Base-by-base conservation (phyloP, 225 moss, liverwort and hornwort genomes). In the Neckera pumila region DNA sequence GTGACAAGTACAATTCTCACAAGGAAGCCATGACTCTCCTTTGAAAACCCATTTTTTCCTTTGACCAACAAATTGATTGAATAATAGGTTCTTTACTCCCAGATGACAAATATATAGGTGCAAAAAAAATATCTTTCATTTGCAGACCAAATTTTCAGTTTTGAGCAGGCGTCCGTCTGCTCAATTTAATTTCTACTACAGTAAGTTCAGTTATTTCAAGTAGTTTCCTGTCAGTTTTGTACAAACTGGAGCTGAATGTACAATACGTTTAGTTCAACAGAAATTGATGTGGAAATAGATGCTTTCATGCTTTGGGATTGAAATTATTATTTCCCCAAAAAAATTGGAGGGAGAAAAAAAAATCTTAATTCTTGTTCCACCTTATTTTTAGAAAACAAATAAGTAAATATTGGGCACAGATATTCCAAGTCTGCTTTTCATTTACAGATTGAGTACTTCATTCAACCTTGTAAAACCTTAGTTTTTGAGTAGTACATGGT, bases 231-330 rank as follows among this genome's bases (percentile, higher is more conserved):
- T 60, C 80, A 60, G 80, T 60, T 80, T 59, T 60, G 80, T 60
- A 80, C 80, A 14, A 40, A 14, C 31, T 14, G 31, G 20, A 80
- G 60, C 6, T 28, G 27, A 11, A 17, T n/a, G 58, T n/a, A 57
- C 11, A 0, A 17, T 16, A 17, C 10, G 6, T 6, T 18, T 2
- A 12, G 27, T 30, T 42, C 13, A 13, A 4, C 0, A 0, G 59
- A 42, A 79, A 58, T 18, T 53, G 58, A 28, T 34, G 56, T 57
- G 38, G 38, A 79, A 57, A 26, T 38, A 79, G 57, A 11, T 38
- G 26, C 4, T 79, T 27, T 47, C 8, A 9, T 8, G n/a, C n/a
- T n/a, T 49, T 27, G 6, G 27, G 27, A n/a, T n/a, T n/a, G n/a
- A 38, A 57, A 57, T 16, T 38, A 17, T 26, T 17, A 17, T 15